These are phyloP conservation scores for Didymella pinodella DNA, from an alignment of 2,329 filamentous ascomycete species.

Conservation along the genomic window DNA sequence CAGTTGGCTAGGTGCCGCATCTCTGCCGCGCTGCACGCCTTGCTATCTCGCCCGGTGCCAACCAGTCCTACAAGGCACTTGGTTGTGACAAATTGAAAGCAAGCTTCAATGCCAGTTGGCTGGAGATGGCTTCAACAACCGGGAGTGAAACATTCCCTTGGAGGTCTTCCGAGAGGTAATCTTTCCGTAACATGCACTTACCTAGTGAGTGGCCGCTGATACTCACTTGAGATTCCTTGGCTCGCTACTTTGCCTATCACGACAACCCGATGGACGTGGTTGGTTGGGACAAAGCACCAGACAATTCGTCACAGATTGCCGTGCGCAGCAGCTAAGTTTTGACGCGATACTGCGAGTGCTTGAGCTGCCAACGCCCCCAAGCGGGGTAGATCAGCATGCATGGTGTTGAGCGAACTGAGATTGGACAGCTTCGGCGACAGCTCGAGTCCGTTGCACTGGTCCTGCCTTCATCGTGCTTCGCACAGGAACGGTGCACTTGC, in stretches of 20 bases:
- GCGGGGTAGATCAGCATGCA: constrained; percentile 17
- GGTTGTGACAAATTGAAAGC: constrained; percentile 3
- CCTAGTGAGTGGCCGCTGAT: not conserved
- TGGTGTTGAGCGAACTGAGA: not conserved
- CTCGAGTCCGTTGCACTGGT: not conserved
- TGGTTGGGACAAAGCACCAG: not conserved
- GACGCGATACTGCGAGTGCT: not conserved
- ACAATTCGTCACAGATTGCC: constrained; percentile 10
- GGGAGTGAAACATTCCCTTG: not conserved
- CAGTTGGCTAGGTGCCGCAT: constrained; percentile 8
- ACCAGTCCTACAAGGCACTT: constrained; percentile 7
- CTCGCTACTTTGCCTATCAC: not conserved
- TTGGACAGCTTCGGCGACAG: not conserved
- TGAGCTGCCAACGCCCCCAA: constrained; percentile 12
- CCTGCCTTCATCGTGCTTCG: not conserved
- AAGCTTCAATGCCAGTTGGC: not conserved
- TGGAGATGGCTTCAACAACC: not conserved
- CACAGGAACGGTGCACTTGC: not conserved
- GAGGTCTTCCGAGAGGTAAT: not conserved
- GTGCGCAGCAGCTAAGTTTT: constrained; percentile 12
- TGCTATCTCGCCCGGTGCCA: not conserved
- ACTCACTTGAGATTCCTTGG: constrained; percentile 4
- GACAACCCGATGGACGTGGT: not conserved
- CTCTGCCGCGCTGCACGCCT: constrained; percentile 11
- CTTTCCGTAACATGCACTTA: not conserved